phyloP scores from a whole-genome alignment of 2,329 filamentous ascomycete species.

The Fusarium illudens region DNA sequence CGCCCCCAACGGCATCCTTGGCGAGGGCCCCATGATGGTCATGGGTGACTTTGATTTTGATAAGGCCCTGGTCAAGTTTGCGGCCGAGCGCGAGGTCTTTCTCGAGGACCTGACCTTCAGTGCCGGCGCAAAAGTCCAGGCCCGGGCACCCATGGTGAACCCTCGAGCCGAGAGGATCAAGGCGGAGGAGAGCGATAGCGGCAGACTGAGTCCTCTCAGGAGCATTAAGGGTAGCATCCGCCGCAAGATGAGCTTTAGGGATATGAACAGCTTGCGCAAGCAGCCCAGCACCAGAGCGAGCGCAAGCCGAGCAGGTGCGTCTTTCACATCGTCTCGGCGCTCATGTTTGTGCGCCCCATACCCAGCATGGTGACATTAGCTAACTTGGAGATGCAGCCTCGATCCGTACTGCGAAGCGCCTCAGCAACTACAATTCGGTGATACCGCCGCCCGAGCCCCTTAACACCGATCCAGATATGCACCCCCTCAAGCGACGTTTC shows the following conservation, averaged over 20 bases:
- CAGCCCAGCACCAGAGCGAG: constrained; percentile 78
- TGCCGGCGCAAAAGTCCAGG: constrained; percentile 79
- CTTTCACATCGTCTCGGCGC: background rate
- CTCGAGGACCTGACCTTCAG: constrained; percentile 90
- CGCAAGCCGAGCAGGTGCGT: constrained; percentile 45
- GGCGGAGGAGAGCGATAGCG: constrained; percentile 71
- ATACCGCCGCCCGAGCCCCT: constrained; percentile 93
- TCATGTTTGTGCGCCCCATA: background rate
- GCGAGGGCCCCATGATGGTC: constrained; percentile 47
- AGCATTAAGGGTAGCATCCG: constrained; percentile 85
- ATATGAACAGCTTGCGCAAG: constrained; percentile 94
- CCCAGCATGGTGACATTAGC: constrained; percentile 20
- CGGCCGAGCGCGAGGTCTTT: constrained; percentile 92
- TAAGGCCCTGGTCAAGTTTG: constrained; percentile 90
- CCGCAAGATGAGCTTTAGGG: constrained; percentile 88
- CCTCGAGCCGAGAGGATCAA: constrained; percentile 84
- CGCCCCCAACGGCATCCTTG: constrained; percentile 36
- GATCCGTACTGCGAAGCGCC: constrained; percentile 80
- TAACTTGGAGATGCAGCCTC: constrained; percentile 56
- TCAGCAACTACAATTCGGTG: constrained; percentile 98
- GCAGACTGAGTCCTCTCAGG: constrained; percentile 64
- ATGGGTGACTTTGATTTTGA: constrained; percentile 88
- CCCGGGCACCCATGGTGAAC: constrained; percentile 76
- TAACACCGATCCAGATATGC: constrained; percentile 90
- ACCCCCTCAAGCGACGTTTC: constrained; percentile 91